phyloP scores from a whole-genome alignment of 2,329 filamentous ascomycete genomes.

The Ophiostoma australiae region DNA sequence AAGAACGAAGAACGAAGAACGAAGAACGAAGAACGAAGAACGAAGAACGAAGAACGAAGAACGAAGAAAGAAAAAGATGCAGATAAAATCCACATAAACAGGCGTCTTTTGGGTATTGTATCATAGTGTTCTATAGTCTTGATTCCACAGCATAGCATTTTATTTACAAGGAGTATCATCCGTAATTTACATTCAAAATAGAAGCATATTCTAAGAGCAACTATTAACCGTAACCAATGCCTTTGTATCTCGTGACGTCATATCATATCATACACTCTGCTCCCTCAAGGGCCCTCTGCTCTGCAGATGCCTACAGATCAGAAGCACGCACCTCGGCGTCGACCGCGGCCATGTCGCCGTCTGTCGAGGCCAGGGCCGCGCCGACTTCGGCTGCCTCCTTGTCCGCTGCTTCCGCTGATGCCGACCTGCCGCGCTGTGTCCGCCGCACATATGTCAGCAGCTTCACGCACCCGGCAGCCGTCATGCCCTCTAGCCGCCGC shows the following conservation, averaged over 20 bases:
- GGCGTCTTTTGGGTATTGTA: conserved; percentile 11
- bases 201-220: neutral
- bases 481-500: conserved; percentile 75
- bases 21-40: too few relatives aligned
- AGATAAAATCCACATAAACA: neutral
- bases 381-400: conserved; percentile 21
- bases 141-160: conserved; percentile 10
- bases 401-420: neutral
- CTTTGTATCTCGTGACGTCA: conserved; percentile 14
- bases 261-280: neutral
- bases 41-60: too few relatives aligned
- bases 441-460: conserved; percentile 59
- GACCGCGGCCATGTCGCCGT: conserved; percentile 38
- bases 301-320: conserved; percentile 32
- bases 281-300: neutral
- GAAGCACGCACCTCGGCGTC: conserved; percentile 39
- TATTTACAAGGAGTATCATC: neutral
- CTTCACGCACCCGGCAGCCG: conserved; percentile 54
- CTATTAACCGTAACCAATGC: conserved; percentile 5
- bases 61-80: conserved; percentile 13
- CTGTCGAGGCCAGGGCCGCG: conserved; percentile 24
- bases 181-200: neutral
- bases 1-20: too few relatives aligned
- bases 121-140: conserved; percentile 12
- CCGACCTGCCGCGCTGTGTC: neutral